Evolutionary conservation across 306 rosid species (phyloP).

Genomic region (Cucurbita ficifolia): DNA sequence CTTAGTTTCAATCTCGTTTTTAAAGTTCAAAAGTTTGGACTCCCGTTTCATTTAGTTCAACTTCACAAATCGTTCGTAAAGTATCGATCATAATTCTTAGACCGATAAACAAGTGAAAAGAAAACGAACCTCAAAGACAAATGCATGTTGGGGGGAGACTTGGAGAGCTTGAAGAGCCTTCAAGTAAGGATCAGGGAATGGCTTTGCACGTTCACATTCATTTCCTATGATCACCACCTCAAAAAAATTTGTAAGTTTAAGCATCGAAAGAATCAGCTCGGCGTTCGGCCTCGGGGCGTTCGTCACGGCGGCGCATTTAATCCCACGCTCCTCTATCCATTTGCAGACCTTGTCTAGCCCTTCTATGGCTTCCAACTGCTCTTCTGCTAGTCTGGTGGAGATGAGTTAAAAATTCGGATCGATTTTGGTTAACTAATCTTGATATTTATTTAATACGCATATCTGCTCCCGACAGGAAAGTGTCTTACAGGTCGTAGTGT

Average conservation of each 20-base stretch:
- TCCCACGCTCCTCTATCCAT: constrained; percentile 25
- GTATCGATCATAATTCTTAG: too few relatives aligned
- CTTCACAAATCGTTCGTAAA: too few relatives aligned
- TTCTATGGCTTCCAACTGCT: constrained; percentile 17
- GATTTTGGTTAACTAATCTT: too few relatives aligned
- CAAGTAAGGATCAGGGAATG: constrained; percentile 35
- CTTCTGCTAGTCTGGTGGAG: constrained; percentile 20
- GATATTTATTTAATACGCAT: too few relatives aligned
- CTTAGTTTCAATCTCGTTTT: too few relatives aligned
- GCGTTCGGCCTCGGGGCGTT: constrained; percentile 26
- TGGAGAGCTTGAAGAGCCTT: constrained; percentile 25
- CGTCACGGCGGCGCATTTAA: constrained; percentile 31
- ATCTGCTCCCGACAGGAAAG: too few relatives aligned
- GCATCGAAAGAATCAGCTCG: constrained; percentile 19
- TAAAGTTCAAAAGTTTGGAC: too few relatives aligned
- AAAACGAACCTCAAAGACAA: constrained; percentile 22
- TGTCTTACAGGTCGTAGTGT: too few relatives aligned
- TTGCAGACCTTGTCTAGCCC: constrained; percentile 17
- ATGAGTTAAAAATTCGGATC: not conserved
- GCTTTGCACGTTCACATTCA: constrained; percentile 29
- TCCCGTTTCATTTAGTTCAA: too few relatives aligned
- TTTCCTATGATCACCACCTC: constrained; percentile 17
- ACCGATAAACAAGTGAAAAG: too few relatives aligned
- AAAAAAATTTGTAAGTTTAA: constrained; percentile 25
- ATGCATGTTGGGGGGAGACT: constrained; percentile 14